Base-by-base conservation (phyloP, 257 asterid genomes). In the Nyctanthes arbortristis region DNA sequence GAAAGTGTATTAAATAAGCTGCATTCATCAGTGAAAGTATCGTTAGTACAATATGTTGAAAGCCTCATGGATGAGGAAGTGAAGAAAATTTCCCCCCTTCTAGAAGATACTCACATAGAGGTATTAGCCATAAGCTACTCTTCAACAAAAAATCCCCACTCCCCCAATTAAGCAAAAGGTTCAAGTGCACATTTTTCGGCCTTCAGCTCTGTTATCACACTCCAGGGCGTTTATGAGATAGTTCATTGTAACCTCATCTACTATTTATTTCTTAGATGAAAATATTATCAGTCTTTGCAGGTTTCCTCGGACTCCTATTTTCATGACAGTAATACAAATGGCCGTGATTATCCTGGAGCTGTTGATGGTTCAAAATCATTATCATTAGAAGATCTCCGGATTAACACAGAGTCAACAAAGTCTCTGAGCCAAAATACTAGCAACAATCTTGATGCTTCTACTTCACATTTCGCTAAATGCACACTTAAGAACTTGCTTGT, bases 51-150 rank as follows among this genome's bases (percentile, higher is more conserved):
- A 65, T 81, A 82, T 78, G 62, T 85, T 64, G 68, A 80, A 71
- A 67, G 71, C 37, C 74, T 91, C 61, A 73, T 94, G 69, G 82
- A 85, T 70, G 90, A 79, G 66, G 92, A 91, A 84, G 96, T 86
- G 82, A 73, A 73, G 71, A 78, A 74, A 74, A 59, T 77, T 11
- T 77, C 82, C 78, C 76, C 69, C 74, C 66, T 65, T 69, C 72
- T 72, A 18, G 69, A 74, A 60, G 74, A 61, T 75, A 75, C 61
- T 43, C 71, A 55, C 36, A 29, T 43, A 47, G 88, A 88, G 96
- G 98, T 88, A 79, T 36, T 43, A 7, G 24, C 49, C 28, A 70
- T 47, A 69, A 65, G 24, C 62, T 40, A 11, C 35, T 69, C 70
- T 59, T 69, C 66, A 28, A 66, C 67, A 34, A 37, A 39, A 25